Evolutionary conservation across 805 yeast species (phyloP).

Genomic region (Saturnispora dispora): DNA sequence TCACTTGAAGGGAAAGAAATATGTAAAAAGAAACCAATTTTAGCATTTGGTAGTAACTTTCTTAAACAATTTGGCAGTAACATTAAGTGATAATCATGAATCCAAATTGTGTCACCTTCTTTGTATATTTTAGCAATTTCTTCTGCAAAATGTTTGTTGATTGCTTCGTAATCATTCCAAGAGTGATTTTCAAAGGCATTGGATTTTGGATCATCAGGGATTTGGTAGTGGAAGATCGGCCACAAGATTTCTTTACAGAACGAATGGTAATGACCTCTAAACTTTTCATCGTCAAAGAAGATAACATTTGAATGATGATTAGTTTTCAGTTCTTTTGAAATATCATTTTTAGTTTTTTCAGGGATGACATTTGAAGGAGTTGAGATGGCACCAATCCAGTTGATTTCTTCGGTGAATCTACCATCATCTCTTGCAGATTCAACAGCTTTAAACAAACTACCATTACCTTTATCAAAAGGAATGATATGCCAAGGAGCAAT

Average conservation of each 20-base stretch:
- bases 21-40: constrained; percentile 87
- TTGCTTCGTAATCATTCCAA: constrained; percentile 71
- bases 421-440: constrained; percentile 41
- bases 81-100: constrained; percentile 88
- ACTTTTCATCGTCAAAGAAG: constrained; percentile 65
- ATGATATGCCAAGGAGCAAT: constrained; percentile 68
- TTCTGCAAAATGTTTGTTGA: constrained; percentile 77
- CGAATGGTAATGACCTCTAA: constrained; percentile 83
- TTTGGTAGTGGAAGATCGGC: constrained; percentile 92
- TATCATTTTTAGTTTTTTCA: constrained; percentile 40
- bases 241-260: constrained; percentile 92
- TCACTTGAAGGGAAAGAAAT: constrained; percentile 94
- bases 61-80: constrained; percentile 81
- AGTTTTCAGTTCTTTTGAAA: constrained; percentile 36
- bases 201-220: constrained; percentile 89
- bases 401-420: constrained; percentile 25
- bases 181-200: constrained; percentile 94
- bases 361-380: constrained; percentile 85
- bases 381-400: constrained; percentile 89
- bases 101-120: constrained; percentile 76
- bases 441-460: constrained; percentile 80
- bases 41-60: constrained; percentile 64
- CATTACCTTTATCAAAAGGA: constrained; percentile 69
- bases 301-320: constrained; percentile 58
- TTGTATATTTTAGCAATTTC: constrained; percentile 58